Base-by-base conservation (phyloP, 1,139 yeast species). In the Pichia sp. region DNA sequence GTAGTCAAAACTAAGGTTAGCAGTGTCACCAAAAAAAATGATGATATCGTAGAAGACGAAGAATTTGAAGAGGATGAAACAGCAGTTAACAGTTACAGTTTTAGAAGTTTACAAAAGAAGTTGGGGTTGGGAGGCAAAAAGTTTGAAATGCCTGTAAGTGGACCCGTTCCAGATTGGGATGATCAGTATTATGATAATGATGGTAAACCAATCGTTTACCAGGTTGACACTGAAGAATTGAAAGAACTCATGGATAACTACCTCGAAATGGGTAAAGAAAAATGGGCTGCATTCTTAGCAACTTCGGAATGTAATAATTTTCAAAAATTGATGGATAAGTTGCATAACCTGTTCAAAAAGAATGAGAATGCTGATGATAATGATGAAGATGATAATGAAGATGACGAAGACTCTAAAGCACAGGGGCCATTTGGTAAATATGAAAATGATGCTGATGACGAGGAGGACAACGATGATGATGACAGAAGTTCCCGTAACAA, bases 241-340 rank as follows among this genome's bases (percentile, higher is more conserved):
- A 60, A 58, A 13, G 51, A 54, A 11, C 53, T 59, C 40, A 38
- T 64, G 16, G 62, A 62, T 43, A 44, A 54, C 47, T 64, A 63
- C 44, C 6, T 62, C 15, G 57, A 50, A 5, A 57, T 62, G 60
- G 67, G 65, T 2, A 61, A 61, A 42, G 64, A 61, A 31, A 63
- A 64, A 47, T 57, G 67, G 59, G 67, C 63, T 2, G 61, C 59
- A 7, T 65, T 63, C 50, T 53, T 67, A 41, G 68, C 69, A 2
- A 61, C 64, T 26, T 58, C 62, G 5, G 59, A 64, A 15, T 51
- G 61, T 8, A 58, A 57, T 3, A 62, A 65, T 41, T 67, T 67
- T 46, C 48, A 57, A 26, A 59, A 55, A 13, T 55, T 67, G 8
- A 47, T 64, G 48, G 54, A 56, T 29, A 53, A 56, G 26, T 45